phyloP scores from a whole-genome alignment of 1,284 basidiomycete species.

The Apiotrichum domesticum region DNA sequence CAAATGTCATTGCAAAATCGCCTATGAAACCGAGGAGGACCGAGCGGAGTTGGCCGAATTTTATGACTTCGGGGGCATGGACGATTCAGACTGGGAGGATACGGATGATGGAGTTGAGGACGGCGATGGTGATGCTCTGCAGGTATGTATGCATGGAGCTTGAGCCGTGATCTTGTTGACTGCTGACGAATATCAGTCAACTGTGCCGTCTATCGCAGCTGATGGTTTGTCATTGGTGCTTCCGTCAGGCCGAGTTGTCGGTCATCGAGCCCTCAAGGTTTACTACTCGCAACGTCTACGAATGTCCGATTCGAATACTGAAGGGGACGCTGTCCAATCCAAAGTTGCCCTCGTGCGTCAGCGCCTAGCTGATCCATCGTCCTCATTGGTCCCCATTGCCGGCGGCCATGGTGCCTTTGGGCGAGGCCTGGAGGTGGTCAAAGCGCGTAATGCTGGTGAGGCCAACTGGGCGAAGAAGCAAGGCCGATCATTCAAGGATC shows the following conservation, averaged over 20 bases:
- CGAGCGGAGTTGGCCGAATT: constrained; percentile 84
- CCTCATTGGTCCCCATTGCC: constrained; percentile 71
- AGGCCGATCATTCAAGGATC: constrained; percentile 77
- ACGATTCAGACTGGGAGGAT: constrained; percentile 49
- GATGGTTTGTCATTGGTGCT: constrained; percentile 80
- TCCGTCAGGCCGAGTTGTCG: constrained; percentile 85
- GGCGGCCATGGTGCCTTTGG: constrained; percentile 83
- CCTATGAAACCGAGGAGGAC: constrained; percentile 76
- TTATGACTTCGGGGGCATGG: constrained; percentile 80
- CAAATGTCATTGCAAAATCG: constrained; percentile 93
- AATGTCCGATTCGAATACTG: constrained; percentile 50
- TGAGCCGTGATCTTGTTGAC: constrained; percentile 12
- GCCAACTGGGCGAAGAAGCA: constrained; percentile 87
- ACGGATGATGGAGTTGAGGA: constrained; percentile 32
- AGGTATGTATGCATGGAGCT: constrained; percentile 38
- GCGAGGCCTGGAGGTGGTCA: constrained; percentile 69
- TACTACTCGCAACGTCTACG: constrained; percentile 82
- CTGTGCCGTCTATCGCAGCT: constrained; percentile 38
- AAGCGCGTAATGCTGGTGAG: constrained; percentile 89
- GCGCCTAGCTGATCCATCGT: constrained; percentile 70
- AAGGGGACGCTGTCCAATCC: constrained; percentile 16
- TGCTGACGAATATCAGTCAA: background rate
- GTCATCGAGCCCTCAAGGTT: constrained; percentile 77
- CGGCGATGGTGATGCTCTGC: constrained; percentile 5
- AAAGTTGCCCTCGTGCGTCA: constrained; percentile 63